Evolutionary conservation across 768 basidiomycete species (phyloP).

Genomic region (Agrocybe pediades): DNA sequence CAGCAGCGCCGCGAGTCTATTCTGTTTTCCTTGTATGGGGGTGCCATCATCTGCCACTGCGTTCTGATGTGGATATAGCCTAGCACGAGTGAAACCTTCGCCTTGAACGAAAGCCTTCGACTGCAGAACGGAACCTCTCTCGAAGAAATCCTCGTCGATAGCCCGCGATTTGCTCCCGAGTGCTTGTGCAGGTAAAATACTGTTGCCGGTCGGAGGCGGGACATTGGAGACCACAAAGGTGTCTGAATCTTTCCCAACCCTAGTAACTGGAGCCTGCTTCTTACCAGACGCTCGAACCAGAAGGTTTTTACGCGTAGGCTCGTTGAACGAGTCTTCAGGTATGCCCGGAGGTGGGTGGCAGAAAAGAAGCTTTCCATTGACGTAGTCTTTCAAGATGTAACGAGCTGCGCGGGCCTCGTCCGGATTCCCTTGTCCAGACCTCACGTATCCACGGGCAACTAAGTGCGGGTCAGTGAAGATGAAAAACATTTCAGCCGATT

Average conservation of each 20-base stretch:
- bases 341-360: slow-evolving; percentile 86
- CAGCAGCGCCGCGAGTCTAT: slow-evolving; percentile 43
- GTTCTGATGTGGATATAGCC: slow-evolving; percentile 83
- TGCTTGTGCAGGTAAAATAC: slow-evolving; percentile 28
- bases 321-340: slow-evolving; percentile 72
- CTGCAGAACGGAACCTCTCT: slow-evolving; percentile 48
- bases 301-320: slow-evolving; percentile 60
- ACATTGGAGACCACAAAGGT: slow-evolving; percentile 65
- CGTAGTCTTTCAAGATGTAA: slow-evolving; percentile 94
- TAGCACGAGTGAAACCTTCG: slow-evolving; percentile 62
- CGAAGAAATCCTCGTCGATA: slow-evolving; percentile 86
- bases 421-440: slow-evolving; percentile 94
- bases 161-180: slow-evolving; percentile 60
- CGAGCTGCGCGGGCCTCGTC: slow-evolving; percentile 95
- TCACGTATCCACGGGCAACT: slow-evolving; percentile 94
- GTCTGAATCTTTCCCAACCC: slow-evolving; percentile 82
- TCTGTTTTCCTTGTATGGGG: slow-evolving; percentile 45
- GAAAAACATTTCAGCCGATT: background rate
- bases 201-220: slow-evolving; percentile 21
- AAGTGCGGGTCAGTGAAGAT: slow-evolving; percentile 10
- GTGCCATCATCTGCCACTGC: slow-evolving; percentile 78
- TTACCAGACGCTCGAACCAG: slow-evolving; percentile 66
- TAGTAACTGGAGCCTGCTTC: slow-evolving; percentile 86
- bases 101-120: slow-evolving; percentile 68
- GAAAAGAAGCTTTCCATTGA: slow-evolving; percentile 89